Percentiles rank a stretch among this genome's conserved stretches.
Conservation (phyloP, 225 moss, liverwort and hornwort genomes). For the Pseudoscleropodium purum region DNA sequence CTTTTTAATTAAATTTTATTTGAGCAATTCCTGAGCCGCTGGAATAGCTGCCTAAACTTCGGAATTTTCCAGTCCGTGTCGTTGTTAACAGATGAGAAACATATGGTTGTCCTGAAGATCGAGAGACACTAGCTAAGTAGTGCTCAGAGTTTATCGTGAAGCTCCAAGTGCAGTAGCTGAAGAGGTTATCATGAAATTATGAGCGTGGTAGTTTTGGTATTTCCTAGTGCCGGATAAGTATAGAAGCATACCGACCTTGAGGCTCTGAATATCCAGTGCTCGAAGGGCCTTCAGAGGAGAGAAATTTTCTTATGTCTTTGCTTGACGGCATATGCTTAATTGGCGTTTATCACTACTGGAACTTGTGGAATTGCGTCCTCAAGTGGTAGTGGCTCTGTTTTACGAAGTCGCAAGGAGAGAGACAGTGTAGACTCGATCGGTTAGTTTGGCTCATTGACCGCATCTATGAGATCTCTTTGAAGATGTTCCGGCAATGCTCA, state of each 20-base stretch:
- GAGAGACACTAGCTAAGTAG: background rate
- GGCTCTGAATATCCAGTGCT: background rate
- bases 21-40: background rate
- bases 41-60: background rate
- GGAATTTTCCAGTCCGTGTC: background rate
- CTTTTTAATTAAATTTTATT: background rate
- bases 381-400: background rate
- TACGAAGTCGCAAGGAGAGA: background rate
- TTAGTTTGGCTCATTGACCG: background rate
- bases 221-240: background rate
- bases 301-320: background rate
- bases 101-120: background rate
- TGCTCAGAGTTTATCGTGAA: background rate
- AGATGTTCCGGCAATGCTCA: background rate
- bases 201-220: background rate
- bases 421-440: background rate
- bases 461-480: background rate
- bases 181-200: background rate
- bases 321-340: background rate
- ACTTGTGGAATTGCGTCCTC: background rate
- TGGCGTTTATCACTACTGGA: background rate
- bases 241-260: background rate
- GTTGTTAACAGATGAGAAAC: background rate
- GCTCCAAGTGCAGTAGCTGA: background rate
- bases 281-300: background rate